Conservation (phyloP, 768 basidiomycete species). For the Aureoboletus auriporus region DNA sequence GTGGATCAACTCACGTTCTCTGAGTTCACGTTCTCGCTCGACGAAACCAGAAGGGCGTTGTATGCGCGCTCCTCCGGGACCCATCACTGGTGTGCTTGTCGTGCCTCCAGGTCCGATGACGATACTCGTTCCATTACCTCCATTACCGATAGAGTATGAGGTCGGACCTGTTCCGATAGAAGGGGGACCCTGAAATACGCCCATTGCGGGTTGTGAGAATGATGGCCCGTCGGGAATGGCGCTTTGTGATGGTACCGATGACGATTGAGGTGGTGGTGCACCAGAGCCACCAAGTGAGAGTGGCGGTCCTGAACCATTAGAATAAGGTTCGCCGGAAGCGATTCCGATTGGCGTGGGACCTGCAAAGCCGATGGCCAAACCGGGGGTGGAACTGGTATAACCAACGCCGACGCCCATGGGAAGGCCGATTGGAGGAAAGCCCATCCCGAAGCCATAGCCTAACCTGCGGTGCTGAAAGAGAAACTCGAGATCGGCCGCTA, state of each 20-base stretch:
- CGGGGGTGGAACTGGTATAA: constrained; percentile 13
- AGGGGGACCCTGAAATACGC: constrained; percentile 23
- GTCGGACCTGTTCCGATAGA: constrained; percentile 15
- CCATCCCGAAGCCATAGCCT: constrained; percentile 24
- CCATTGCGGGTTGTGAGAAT: constrained; percentile 27
- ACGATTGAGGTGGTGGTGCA: background rate
- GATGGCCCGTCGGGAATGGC: constrained; percentile 11
- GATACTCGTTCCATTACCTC: constrained; percentile 16
- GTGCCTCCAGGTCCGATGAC: constrained; percentile 25
- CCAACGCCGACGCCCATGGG: constrained; percentile 10
- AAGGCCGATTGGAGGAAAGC: constrained; percentile 20
- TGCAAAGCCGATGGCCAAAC: constrained; percentile 16
- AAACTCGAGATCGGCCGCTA: constrained; percentile 51
- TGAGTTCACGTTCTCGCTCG: constrained; percentile 25
- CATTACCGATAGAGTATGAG: constrained; percentile 21
- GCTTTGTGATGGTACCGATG: constrained; percentile 11
- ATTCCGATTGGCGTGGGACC: constrained; percentile 15
- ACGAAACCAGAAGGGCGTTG: constrained; percentile 28
- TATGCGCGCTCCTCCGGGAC: constrained; percentile 18
- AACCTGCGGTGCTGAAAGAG: constrained; percentile 41
- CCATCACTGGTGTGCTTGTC: constrained; percentile 13
- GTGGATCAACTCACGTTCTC: constrained; percentile 27
- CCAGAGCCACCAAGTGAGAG: constrained; percentile 11
- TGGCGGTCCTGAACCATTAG: background rate
- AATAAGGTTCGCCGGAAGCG: constrained; percentile 14